Percentiles rank a stretch among this genome's conserved stretches.
Evolutionary conservation across 768 basidiomycete species (phyloP).

Genomic region (Russula brevipes): DNA sequence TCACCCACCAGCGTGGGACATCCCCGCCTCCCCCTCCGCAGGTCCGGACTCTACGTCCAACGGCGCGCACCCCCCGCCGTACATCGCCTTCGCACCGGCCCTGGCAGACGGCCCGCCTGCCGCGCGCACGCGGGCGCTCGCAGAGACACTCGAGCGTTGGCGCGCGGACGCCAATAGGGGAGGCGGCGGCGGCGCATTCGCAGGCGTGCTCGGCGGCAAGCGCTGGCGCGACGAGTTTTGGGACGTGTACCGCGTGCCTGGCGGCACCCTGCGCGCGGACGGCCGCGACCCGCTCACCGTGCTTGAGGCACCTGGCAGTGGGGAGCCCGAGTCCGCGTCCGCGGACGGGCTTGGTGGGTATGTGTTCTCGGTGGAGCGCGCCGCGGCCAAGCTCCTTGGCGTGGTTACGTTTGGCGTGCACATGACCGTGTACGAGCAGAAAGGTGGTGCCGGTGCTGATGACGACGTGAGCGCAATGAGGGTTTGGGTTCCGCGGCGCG

Average conservation of each 20-base stretch:
- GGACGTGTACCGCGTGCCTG: conserved; percentile 65
- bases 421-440: conserved; percentile 65
- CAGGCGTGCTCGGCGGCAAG: conserved; percentile 59
- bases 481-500: conserved; percentile 86
- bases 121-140: conserved; percentile 58
- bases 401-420: conserved; percentile 91
- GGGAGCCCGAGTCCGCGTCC: conserved; percentile 31
- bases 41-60: background rate
- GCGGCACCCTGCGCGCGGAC: conserved; percentile 47
- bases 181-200: conserved; percentile 49
- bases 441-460: conserved; percentile 22
- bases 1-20: conserved; percentile 39
- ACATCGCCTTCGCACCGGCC: conserved; percentile 11
- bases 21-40: conserved; percentile 28
- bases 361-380: conserved; percentile 85
- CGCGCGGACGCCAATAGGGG: conserved; percentile 31
- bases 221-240: conserved; percentile 90
- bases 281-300: conserved; percentile 25
- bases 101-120: conserved; percentile 22
- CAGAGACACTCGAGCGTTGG: conserved; percentile 70
- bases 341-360: conserved; percentile 36
- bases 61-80: background rate
- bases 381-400: conserved; percentile 86
- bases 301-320: conserved; percentile 29
- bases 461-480: conserved; percentile 36